Evolutionary conservation across 306 rosid genomes (phyloP).

Genomic region (Pueraria montana): DNA sequence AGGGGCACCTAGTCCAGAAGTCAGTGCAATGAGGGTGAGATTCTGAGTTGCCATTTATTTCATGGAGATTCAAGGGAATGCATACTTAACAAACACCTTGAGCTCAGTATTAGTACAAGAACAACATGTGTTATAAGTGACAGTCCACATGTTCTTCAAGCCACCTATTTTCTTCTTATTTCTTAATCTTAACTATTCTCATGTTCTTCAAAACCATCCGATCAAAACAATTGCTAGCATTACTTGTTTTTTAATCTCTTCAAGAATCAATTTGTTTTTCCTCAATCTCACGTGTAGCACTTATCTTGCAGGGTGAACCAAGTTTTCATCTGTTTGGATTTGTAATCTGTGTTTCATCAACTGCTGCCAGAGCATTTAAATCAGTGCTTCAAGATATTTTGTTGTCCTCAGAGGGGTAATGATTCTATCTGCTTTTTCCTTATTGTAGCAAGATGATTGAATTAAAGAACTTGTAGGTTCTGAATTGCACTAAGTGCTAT

Average conservation of each 20-base stretch:
- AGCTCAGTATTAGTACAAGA: background rate
- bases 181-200: background rate
- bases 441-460: background rate
- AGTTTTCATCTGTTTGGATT: conserved; percentile 63
- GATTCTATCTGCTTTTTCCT: background rate
- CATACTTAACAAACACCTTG: background rate
- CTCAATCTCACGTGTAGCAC: conserved; percentile 5
- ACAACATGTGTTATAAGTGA: background rate
- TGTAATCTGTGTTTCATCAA: conserved; percentile 53
- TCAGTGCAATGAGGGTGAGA: background rate
- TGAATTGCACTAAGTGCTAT: background rate
- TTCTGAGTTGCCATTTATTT: background rate
- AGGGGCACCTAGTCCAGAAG: background rate
- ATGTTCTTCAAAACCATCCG: background rate
- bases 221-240: conserved; percentile 16
- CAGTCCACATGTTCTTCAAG: background rate
- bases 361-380: conserved; percentile 62
- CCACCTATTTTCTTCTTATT: background rate
- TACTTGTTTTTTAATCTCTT: conserved; percentile 2
- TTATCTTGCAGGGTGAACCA: conserved; percentile 56
- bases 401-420: conserved; percentile 60
- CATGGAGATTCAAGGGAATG: background rate
- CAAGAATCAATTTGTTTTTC: conserved; percentile 8
- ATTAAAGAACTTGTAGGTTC: conserved; percentile 1
- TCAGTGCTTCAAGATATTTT: conserved; percentile 62